Percentiles rank a stretch among this genome's conserved stretches.
Evolutionary conservation across 805 yeast species (phyloP).

Genomic region (Lipomyces orientalis): DNA sequence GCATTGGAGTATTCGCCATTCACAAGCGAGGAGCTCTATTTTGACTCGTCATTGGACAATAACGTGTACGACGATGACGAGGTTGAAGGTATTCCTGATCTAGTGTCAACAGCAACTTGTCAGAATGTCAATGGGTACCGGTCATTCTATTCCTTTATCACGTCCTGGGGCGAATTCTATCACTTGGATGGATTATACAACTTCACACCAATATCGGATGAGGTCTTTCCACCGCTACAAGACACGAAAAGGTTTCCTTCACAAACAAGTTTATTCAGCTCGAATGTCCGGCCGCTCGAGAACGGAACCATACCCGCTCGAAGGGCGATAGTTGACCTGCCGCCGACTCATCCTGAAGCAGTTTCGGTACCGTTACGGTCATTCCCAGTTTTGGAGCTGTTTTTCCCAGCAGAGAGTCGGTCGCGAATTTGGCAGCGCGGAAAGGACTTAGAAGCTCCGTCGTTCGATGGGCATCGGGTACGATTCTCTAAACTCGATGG

Average conservation of each 20-base stretch:
- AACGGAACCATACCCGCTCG: constrained; percentile 7
- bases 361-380: constrained; percentile 25
- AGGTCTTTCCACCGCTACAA: constrained; percentile 17
- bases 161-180: constrained; percentile 46
- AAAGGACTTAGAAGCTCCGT: constrained; percentile 25
- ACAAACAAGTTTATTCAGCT: constrained; percentile 9
- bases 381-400: constrained; percentile 23
- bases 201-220: constrained; percentile 26
- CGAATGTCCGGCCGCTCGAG: constrained; percentile 18
- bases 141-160: constrained; percentile 45
- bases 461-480: constrained; percentile 37
- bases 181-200: constrained; percentile 39
- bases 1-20: constrained; percentile 2
- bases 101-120: constrained; percentile 16
- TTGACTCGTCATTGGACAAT: neutral
- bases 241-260: neutral
- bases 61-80: constrained; percentile 1
- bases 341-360: constrained; percentile 34
- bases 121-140: constrained; percentile 3
- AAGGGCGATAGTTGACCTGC: constrained; percentile 29
- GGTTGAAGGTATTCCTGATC: neutral
- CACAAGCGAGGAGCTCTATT: neutral
- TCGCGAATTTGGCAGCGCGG: constrained; percentile 22
- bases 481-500: constrained; percentile 16
- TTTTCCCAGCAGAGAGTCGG: constrained; percentile 29